These are phyloP conservation scores for Austroboletus eburneus DNA, from an alignment of 768 basidiomycete species.

Conservation along the genomic window DNA sequence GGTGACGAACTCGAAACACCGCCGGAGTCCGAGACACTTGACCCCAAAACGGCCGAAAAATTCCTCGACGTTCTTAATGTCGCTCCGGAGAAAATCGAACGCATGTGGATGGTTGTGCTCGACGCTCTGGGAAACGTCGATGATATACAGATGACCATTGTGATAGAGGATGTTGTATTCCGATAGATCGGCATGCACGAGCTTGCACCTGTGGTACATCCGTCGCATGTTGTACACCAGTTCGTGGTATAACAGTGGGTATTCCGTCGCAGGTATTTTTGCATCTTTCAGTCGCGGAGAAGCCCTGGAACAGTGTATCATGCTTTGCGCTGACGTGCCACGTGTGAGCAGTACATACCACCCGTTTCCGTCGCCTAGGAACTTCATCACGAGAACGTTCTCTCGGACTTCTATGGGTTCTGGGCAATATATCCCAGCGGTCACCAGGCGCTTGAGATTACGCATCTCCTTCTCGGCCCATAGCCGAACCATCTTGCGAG, in stretches of 20 bases:
- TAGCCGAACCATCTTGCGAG: conserved; percentile 95
- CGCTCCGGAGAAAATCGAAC: conserved; percentile 91
- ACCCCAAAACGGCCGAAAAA: conserved; percentile 82
- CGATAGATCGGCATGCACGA: conserved; percentile 96
- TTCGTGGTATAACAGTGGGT: conserved; percentile 67
- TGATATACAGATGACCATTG: conserved; percentile 78
- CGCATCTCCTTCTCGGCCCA: conserved; percentile 99
- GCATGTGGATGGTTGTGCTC: conserved; percentile 97
- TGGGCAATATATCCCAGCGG: conserved; percentile 84
- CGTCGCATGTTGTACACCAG: conserved; percentile 73
- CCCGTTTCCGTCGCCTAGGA: conserved; percentile 77
- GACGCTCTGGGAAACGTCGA: conserved; percentile 98
- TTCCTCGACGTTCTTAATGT: conserved; percentile 90
- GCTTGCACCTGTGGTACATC: conserved; percentile 86
- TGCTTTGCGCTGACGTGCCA: neutral
- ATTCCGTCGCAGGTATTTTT: conserved; percentile 44
- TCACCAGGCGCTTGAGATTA: conserved; percentile 78
- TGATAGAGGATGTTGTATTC: conserved; percentile 98
- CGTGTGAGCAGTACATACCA: conserved; percentile 50
- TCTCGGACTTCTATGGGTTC: conserved; percentile 91
- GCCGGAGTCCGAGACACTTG: conserved; percentile 68
- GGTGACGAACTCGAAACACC: conserved; percentile 88
- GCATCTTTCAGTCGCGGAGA: conserved; percentile 95
- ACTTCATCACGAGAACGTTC: conserved; percentile 95
- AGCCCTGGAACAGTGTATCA: conserved; percentile 52